Percentiles rank a stretch among this genome's conserved stretches.
phyloP scores from a whole-genome alignment of 1,139 yeast species.

The Pichia sp. region DNA sequence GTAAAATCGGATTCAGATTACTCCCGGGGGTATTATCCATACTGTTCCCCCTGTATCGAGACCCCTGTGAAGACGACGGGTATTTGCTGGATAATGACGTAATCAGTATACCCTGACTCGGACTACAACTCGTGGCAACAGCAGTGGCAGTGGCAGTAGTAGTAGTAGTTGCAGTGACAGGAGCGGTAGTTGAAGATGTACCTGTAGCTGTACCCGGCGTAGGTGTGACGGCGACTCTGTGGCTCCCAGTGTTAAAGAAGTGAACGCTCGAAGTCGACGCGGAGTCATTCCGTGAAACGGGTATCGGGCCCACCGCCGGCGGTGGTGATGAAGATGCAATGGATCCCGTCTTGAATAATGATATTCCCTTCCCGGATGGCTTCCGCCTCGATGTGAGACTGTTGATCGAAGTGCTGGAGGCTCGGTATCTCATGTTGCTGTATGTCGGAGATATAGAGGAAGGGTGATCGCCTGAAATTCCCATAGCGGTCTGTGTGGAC shows the following conservation, averaged over 20 bases:
- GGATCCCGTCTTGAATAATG: conserved; percentile 59
- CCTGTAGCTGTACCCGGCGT: no score
- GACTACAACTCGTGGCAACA: conserved; percentile 6
- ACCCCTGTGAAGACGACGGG: conserved; percentile 54
- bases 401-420: conserved; percentile 18
- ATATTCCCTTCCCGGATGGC: conserved; percentile 33
- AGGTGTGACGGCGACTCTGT: no score
- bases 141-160: no score
- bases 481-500: neutral
- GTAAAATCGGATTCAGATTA: no score
- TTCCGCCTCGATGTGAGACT: conserved; percentile 20
- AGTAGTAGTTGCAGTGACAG: no score
- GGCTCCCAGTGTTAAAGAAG: conserved; percentile 9
- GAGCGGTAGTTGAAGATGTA: no score
- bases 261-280: conserved; percentile 46
- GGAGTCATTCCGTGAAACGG: conserved; percentile 40
- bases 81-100: conserved; percentile 36
- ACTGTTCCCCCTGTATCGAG: no score
- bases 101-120: conserved; percentile 1
- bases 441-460: conserved; percentile 7
- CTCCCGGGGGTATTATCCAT: no score
- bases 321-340: conserved; percentile 42
- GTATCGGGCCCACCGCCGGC: conserved; percentile 22
- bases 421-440: conserved; percentile 14
- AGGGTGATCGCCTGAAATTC: neutral